These are phyloP conservation scores for Quercus lobata DNA, from an alignment of 331 rosid genomes.

Conservation along the genomic window DNA sequence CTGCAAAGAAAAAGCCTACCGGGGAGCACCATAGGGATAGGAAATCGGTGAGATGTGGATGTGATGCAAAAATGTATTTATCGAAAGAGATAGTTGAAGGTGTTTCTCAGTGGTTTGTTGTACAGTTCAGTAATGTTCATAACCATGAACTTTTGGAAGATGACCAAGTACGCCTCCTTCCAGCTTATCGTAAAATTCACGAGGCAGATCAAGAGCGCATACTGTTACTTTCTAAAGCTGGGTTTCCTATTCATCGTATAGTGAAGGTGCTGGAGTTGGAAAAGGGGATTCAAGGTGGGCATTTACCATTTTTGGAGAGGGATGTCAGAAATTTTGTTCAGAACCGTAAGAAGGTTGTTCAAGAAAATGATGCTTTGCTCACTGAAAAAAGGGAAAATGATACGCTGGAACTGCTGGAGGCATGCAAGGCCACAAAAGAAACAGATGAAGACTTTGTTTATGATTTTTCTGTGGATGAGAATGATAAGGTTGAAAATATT, in stretches of 20 bases:
- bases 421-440: constrained; percentile 73
- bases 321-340: constrained; percentile 95
- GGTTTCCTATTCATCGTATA: constrained; percentile 82
- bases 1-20: constrained; percentile 60
- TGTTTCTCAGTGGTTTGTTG: constrained; percentile 84
- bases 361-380: constrained; percentile 79
- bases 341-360: constrained; percentile 80
- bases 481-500: constrained; percentile 71
- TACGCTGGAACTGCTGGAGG: constrained; percentile 84
- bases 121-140: constrained; percentile 86
- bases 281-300: constrained; percentile 93
- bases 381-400: constrained; percentile 86
- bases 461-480: constrained; percentile 76
- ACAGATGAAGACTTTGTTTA: constrained; percentile 62
- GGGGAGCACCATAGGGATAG: constrained; percentile 90
- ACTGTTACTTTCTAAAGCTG: constrained; percentile 87
- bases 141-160: constrained; percentile 95
- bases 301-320: constrained; percentile 87
- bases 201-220: constrained; percentile 94
- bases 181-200: constrained; percentile 83
- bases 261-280: constrained; percentile 95
- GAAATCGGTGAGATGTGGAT: constrained; percentile 90
- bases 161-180: constrained; percentile 94
- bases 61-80: constrained; percentile 93
- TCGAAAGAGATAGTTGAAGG: constrained; percentile 87